Conservation (phyloP, 2,329 filamentous ascomycete species). For the Beauveria sp. region DNA sequence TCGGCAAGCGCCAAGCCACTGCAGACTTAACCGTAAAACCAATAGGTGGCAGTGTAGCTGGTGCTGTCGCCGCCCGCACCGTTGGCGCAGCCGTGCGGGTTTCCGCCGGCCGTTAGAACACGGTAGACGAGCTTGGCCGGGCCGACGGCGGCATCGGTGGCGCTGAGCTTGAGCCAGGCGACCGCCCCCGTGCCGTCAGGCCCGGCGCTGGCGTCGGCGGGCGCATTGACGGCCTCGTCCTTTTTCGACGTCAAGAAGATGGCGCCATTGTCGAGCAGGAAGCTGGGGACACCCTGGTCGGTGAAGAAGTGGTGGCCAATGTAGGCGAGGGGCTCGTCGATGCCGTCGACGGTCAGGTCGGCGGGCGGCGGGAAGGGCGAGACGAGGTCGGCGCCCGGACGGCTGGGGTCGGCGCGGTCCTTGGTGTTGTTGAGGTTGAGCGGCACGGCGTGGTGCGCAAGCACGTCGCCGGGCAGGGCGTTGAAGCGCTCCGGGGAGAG, state of each 20-base stretch:
- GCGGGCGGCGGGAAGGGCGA: conserved; percentile 37
- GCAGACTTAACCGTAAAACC: conserved; percentile 39
- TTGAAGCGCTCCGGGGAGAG: conserved; percentile 32
- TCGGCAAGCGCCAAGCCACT: background rate
- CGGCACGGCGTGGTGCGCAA: conserved; percentile 37
- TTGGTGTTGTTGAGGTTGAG: conserved; percentile 35
- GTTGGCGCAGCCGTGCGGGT: conserved; percentile 32
- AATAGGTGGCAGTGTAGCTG: conserved; percentile 50
- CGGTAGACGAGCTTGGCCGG: conserved; percentile 40
- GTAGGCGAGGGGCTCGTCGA: conserved; percentile 29
- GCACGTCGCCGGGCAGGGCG: conserved; percentile 30
- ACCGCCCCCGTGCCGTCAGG: conserved; percentile 43
- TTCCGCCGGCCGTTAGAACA: conserved; percentile 47
- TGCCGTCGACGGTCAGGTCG: conserved; percentile 30
- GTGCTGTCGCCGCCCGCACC: conserved; percentile 40
- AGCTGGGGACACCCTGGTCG: conserved; percentile 44
- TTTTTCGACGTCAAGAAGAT: conserved; percentile 40
- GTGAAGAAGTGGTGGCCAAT: conserved; percentile 64
- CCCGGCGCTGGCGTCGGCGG: conserved; percentile 38
- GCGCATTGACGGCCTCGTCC: conserved; percentile 42
- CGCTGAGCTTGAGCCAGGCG: conserved; percentile 44
- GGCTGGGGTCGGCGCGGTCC: conserved; percentile 21
- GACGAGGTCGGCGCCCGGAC: conserved; percentile 34
- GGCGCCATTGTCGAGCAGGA: conserved; percentile 40
- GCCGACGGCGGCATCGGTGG: conserved; percentile 31